A percentile compares a stretch with the other conserved stretches of the same genome.
Evolutionary conservation across 176 grass and related monocot species (phyloP).

Genomic region (Triticum aestivum): IWGSC_CS_RefSeq_v2.1 NC_057800.1:271533705-271534204

Average conservation of each 20-base stretch:
- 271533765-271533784: background rate
- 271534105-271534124: conserved; percentile 89
- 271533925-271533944: background rate
- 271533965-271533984: background rate
- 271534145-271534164: conserved; percentile 93
- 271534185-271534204: conserved; percentile 30
- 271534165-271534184: conserved; percentile 96
- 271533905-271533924: background rate
- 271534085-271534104: conserved; percentile 95
- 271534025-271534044: conserved; percentile 89
- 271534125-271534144: conserved; percentile 66
- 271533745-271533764: too few relatives aligned
- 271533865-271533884: background rate
- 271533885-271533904: background rate
- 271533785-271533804: background rate
- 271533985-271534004: conserved; percentile 66
- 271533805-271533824: background rate
- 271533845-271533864: background rate
- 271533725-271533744: too few relatives aligned
- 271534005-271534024: conserved; percentile 93
- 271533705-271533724: too few relatives aligned
- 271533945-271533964: background rate
- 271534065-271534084: conserved; percentile 55
- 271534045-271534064: conserved; percentile 6
- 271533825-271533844: background rate